Conservation (phyloP, 31 red algal species). For the Porphyra umbilicalis region DNA sequence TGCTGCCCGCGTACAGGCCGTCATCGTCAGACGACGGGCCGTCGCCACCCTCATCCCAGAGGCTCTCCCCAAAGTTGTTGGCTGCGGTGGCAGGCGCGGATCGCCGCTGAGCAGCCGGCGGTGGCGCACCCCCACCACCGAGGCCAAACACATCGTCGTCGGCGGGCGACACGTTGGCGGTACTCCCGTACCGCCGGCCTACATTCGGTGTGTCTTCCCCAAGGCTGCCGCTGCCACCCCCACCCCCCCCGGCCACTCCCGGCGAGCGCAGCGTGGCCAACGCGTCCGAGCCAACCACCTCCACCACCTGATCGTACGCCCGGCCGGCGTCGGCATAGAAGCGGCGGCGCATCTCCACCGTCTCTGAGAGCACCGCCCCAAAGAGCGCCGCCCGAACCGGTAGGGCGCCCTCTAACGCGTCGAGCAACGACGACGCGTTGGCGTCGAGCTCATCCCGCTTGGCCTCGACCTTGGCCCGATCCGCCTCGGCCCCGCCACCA, state of each 20-base stretch:
- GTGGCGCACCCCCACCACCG: not conserved
- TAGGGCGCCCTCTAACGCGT: slow-evolving; percentile 21
- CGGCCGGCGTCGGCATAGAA: slow-evolving; percentile 65
- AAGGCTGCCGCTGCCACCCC: not conserved
- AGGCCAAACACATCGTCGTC: not conserved
- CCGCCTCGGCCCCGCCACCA: not conserved
- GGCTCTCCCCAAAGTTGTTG: slow-evolving; percentile 1
- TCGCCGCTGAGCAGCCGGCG: not conserved
- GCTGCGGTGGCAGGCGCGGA: not conserved
- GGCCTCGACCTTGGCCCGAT: slow-evolving; percentile 34
- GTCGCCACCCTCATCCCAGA: not conserved
- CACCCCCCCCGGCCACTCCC: not conserved
- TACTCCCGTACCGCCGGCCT: not conserved
- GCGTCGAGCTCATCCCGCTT: slow-evolving; percentile 34
- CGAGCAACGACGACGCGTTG: slow-evolving; percentile 8
- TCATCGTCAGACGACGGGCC: not conserved
- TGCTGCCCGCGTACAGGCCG: not conserved
- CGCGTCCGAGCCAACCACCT: slow-evolving; percentile 26
- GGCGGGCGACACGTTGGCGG: not conserved
- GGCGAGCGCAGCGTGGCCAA: slow-evolving; percentile 25
- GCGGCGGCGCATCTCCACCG: slow-evolving; percentile 56
- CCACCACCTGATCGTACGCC: slow-evolving; percentile 44
- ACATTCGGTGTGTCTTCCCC: not conserved
- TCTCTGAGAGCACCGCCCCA: slow-evolving; percentile 40
- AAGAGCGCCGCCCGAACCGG: slow-evolving; percentile 36